Percentiles rank a stretch among this genome's conserved stretches.
phyloP scores from a whole-genome alignment of 192 early-diverging fungal species.

The Coemansia sp. region DNA sequence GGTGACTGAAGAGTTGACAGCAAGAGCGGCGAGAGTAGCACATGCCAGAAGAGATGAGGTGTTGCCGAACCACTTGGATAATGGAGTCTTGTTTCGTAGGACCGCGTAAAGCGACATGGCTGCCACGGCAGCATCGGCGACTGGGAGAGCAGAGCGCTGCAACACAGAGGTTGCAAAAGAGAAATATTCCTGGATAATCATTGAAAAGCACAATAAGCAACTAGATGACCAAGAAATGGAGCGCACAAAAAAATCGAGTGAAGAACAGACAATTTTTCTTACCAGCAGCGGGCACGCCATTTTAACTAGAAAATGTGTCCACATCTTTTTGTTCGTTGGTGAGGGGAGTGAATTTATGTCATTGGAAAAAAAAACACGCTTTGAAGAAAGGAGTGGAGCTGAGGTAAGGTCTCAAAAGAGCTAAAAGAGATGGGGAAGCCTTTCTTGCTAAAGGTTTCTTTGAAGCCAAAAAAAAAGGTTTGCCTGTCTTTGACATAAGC shows the following conservation, averaged over 20 bases:
- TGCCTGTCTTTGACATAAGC: not conserved
- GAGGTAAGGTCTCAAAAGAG: not conserved
- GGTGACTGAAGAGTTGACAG: not conserved
- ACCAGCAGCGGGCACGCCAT: not conserved
- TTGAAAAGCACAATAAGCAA: not conserved
- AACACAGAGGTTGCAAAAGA: not conserved
- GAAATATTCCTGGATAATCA: not conserved
- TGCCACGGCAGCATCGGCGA: not conserved
- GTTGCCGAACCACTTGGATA: not conserved
- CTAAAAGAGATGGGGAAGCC: not conserved
- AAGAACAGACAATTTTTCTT: not conserved
- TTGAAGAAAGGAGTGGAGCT: not conserved
- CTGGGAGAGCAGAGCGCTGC: not conserved
- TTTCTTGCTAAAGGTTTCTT: not conserved
- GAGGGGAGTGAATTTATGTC: not conserved
- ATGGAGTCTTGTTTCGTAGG: not conserved
- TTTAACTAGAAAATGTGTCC: not conserved
- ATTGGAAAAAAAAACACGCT: not conserved
- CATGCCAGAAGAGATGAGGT: not conserved
- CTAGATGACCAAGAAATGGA: not conserved
- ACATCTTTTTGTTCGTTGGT: not conserved
- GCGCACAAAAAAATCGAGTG: not conserved
- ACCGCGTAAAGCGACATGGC: not conserved
- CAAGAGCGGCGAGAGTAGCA: not conserved
- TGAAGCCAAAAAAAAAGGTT: not conserved